phyloP scores from a whole-genome alignment of 495 filamentous ascomycete species.

The Clavariopsis aquatica region DNA sequence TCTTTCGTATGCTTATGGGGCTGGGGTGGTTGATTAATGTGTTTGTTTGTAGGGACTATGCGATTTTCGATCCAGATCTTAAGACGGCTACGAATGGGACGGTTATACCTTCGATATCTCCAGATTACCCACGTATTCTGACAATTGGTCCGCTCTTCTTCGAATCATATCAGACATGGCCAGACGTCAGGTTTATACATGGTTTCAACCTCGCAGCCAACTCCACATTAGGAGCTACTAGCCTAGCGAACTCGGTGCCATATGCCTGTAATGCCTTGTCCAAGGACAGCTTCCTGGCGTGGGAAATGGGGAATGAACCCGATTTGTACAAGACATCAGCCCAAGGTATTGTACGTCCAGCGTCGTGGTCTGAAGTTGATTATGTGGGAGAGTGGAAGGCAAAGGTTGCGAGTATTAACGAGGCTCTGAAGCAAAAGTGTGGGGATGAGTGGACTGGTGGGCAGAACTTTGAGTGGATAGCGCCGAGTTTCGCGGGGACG shows the following conservation, averaged over 20 bases:
- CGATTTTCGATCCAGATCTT: slow-evolving; percentile 59
- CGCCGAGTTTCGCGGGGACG: slow-evolving; percentile 62
- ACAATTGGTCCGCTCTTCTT: slow-evolving; percentile 65
- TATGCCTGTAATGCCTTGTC: slow-evolving; percentile 65
- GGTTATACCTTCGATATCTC: slow-evolving; percentile 51
- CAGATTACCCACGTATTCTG: slow-evolving; percentile 63
- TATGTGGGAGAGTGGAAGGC: slow-evolving; percentile 66
- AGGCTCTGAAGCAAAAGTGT: slow-evolving; percentile 53
- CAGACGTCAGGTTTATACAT: slow-evolving; percentile 58
- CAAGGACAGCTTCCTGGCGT: slow-evolving; percentile 54
- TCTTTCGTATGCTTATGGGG: background rate
- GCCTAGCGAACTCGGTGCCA: slow-evolving; percentile 56
- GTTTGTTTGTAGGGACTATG: slow-evolving; percentile 51
- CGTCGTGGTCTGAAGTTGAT: slow-evolving; percentile 57
- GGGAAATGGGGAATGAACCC: slow-evolving; percentile 70
- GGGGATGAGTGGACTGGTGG: slow-evolving; percentile 51
- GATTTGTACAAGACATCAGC: slow-evolving; percentile 61
- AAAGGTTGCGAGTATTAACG: slow-evolving; percentile 54
- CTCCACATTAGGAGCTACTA: slow-evolving; percentile 53
- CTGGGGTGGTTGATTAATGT: too few species aligned
- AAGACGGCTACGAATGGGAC: slow-evolving; percentile 58
- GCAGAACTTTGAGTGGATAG: slow-evolving; percentile 54
- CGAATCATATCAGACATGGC: slow-evolving; percentile 64
- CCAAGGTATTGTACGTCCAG: slow-evolving; percentile 55
- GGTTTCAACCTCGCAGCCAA: slow-evolving; percentile 67